phyloP scores from a whole-genome alignment of 1,284 basidiomycete genomes.

The Neonothopanus nambi region DNA sequence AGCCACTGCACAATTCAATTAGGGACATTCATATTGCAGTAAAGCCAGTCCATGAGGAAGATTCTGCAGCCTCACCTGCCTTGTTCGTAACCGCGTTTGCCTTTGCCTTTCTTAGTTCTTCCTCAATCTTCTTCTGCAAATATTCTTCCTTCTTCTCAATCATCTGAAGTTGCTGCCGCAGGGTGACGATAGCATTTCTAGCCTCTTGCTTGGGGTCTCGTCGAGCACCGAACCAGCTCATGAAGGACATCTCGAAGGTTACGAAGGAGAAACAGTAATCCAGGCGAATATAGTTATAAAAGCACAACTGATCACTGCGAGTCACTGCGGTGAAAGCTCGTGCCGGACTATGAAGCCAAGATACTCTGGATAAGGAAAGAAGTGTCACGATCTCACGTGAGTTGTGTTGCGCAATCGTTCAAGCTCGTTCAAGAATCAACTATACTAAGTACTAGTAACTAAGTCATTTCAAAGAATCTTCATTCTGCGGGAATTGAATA shows the following conservation, averaged over 20 bases:
- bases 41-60: background rate
- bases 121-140: constrained; percentile 95
- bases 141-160: constrained; percentile 99
- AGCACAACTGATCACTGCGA: background rate
- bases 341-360: constrained; percentile 8
- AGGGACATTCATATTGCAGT: background rate
- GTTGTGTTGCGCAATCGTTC: too few species aligned
- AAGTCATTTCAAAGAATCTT: too few species aligned
- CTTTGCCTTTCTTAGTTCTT: constrained; percentile 90
- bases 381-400: background rate
- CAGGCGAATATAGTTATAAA: background rate
- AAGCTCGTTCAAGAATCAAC: too few species aligned
- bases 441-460: too few species aligned
- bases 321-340: constrained; percentile 15
- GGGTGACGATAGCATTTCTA: constrained; percentile 83
- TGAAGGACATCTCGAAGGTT: constrained; percentile 77
- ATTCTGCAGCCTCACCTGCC: constrained; percentile 61
- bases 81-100: constrained; percentile 95
- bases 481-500: too few species aligned
- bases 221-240: constrained; percentile 81
- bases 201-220: constrained; percentile 80
- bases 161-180: constrained; percentile 90
- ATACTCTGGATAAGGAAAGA: constrained; percentile 23
- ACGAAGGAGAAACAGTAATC: background rate
- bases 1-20: constrained; percentile 61